Conservation (phyloP, 2,329 filamentous ascomycete species). For the Coleophoma eucalyptorum region DNA sequence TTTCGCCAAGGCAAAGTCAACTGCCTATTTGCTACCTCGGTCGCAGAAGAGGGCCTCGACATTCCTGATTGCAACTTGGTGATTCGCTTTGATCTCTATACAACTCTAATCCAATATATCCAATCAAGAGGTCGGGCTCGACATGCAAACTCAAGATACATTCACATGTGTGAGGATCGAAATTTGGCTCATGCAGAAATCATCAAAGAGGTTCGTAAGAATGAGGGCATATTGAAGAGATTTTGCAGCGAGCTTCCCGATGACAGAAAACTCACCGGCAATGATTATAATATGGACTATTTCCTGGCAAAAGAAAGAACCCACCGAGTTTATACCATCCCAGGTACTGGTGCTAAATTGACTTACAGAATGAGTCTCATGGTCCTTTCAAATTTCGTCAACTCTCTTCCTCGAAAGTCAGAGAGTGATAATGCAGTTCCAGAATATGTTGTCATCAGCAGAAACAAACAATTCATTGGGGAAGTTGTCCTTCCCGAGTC, state of each 20-base stretch:
- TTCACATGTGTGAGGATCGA: conserved; percentile 74
- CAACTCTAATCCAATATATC: conserved; percentile 90
- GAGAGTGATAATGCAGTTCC: conserved; percentile 29
- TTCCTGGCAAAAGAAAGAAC: conserved; percentile 44
- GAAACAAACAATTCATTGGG: conserved; percentile 62
- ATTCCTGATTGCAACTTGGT: conserved; percentile 65
- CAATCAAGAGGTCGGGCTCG: conserved; percentile 88
- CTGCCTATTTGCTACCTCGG: conserved; percentile 63
- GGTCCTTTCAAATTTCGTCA: conserved; percentile 70
- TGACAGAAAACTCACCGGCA: conserved; percentile 64
- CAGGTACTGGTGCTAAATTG: conserved; percentile 69
- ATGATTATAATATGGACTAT: conserved; percentile 52
- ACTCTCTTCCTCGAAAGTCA: conserved; percentile 53
- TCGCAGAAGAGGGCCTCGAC: conserved; percentile 66
- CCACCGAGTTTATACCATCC: conserved; percentile 48
- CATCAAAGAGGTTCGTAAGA: conserved; percentile 55
- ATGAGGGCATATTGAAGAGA: conserved; percentile 61
- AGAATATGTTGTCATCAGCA: conserved; percentile 59
- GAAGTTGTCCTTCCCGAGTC: conserved; percentile 75
- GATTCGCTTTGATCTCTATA: conserved; percentile 80
- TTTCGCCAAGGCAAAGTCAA: conserved; percentile 57
- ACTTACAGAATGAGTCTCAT: conserved; percentile 72
- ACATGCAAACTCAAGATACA: conserved; percentile 71
- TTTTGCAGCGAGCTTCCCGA: conserved; percentile 75
- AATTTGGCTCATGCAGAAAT: conserved; percentile 58